A percentile compares a stretch with the other conserved stretches of the same genome.
These are phyloP conservation scores for Citrullus mucosospermus DNA, from an alignment of 306 rosid species.

Conservation along the genomic window DNA sequence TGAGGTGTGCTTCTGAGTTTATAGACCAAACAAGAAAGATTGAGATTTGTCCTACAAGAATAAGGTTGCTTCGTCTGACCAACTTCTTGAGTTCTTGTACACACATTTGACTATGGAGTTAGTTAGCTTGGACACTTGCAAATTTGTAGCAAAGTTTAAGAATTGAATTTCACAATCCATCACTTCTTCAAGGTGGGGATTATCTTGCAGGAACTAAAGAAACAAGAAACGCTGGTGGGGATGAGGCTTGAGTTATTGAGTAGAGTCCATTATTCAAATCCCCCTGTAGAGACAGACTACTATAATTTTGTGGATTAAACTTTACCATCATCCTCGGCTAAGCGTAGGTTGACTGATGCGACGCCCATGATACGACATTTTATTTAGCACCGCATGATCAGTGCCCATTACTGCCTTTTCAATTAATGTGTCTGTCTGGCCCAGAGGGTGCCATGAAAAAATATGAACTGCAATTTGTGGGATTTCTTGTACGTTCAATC, in stretches of 20 bases:
- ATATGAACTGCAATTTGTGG: constrained; percentile 58
- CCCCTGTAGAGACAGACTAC: constrained; percentile 16
- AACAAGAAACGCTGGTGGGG: background rate
- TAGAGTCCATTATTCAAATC: constrained; percentile 11
- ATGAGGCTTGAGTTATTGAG: background rate
- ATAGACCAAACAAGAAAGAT: background rate
- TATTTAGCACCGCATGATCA: constrained; percentile 45
- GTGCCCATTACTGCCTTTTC: constrained; percentile 48
- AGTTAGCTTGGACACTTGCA: background rate
- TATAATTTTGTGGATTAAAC: constrained; percentile 41
- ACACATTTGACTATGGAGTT: background rate
- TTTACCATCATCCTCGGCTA: constrained; percentile 59
- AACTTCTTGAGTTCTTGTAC: background rate
- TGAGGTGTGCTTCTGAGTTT: background rate
- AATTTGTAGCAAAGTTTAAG: background rate
- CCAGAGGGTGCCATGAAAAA: constrained; percentile 33
- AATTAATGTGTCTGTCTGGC: constrained; percentile 47
- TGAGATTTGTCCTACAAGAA: background rate
- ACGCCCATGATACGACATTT: constrained; percentile 52
- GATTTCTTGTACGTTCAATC: constrained; percentile 64
- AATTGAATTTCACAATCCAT: background rate
- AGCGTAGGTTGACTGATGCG: constrained; percentile 74
- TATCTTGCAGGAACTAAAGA: background rate
- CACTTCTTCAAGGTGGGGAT: background rate
- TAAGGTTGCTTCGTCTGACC: background rate